These are phyloP conservation scores for Moniliophthora roreri DNA, from an alignment of 1,284 basidiomycete species.

Conservation along the genomic window DNA sequence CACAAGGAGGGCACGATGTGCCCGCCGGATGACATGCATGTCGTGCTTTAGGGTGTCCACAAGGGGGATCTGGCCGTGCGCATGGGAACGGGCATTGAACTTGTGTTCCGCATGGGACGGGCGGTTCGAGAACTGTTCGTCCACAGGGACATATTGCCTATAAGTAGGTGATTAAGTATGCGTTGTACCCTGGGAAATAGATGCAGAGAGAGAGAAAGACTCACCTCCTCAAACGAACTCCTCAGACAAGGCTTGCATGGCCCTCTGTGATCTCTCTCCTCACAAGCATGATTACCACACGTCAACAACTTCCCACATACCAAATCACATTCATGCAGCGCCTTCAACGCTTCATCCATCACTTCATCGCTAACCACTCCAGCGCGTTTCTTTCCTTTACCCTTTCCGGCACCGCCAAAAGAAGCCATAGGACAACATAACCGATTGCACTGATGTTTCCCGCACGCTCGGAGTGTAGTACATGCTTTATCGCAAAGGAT, in stretches of 20 bases:
- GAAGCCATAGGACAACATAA: constrained; percentile 86
- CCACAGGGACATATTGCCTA: constrained; percentile 82
- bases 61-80: constrained; percentile 64
- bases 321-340: constrained; percentile 78
- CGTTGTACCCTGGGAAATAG: constrained; percentile 7
- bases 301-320: constrained; percentile 70
- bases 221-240: constrained; percentile 87
- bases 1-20: constrained; percentile 79
- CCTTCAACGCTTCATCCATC: constrained; percentile 38
- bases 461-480: constrained; percentile 72
- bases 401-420: constrained; percentile 44
- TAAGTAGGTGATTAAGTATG: constrained; percentile 6
- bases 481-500: constrained; percentile 81
- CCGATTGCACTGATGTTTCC: constrained; percentile 79
- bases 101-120: constrained; percentile 71
- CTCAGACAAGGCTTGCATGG: constrained; percentile 79
- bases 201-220: constrained; percentile 20
- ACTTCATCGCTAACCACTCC: constrained; percentile 24
- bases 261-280: constrained; percentile 79
- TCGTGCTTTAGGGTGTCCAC: constrained; percentile 76
- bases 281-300: constrained; percentile 79
- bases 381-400: constrained; percentile 62
- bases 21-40: constrained; percentile 80
- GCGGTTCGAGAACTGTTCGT: constrained; percentile 49
- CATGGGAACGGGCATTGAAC: constrained; percentile 82